Percentiles rank a stretch among this genome's conserved stretches.
Conservation (phyloP, 345 rosid species). For the Passiflora organensis region DNA sequence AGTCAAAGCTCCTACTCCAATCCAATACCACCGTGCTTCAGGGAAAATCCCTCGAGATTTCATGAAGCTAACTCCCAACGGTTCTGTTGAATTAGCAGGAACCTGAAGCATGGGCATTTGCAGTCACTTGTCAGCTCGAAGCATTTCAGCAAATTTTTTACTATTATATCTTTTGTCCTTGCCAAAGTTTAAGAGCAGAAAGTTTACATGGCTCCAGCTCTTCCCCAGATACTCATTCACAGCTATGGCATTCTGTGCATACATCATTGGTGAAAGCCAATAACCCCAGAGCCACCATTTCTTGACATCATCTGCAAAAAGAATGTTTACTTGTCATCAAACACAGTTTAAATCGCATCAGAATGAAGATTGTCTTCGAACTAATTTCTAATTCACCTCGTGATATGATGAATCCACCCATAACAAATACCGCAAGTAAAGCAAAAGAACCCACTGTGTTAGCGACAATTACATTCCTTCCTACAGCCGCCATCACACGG, state of each 20-base stretch:
- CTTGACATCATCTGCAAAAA: slow-evolving; percentile 12
- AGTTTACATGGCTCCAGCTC: slow-evolving; percentile 13
- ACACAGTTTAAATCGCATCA: slow-evolving; percentile 10
- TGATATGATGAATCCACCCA: slow-evolving; percentile 18
- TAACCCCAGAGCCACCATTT: slow-evolving; percentile 20
- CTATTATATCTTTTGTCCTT: background rate
- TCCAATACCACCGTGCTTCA: slow-evolving; percentile 17
- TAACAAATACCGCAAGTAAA: background rate
- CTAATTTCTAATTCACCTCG: slow-evolving; percentile 27
- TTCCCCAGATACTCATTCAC: slow-evolving; percentile 8
- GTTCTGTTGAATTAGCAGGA: slow-evolving; percentile 4
- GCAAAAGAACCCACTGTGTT: slow-evolving; percentile 13
- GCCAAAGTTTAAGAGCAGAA: background rate
- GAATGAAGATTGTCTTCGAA: background rate
- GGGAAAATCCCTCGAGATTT: background rate
- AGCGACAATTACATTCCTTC: slow-evolving; percentile 9
- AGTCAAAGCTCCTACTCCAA: slow-evolving; percentile 9
- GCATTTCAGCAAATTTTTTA: background rate
- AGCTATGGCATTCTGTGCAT: slow-evolving; percentile 11
- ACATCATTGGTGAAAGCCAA: slow-evolving; percentile 17
- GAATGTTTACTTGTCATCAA: background rate
- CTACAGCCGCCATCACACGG: slow-evolving; percentile 11
- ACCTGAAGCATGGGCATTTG: background rate
- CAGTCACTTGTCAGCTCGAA: background rate
- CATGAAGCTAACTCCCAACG: background rate